Evolutionary conservation across 805 yeast species (phyloP).

Genomic region (Metschnikowia anglica): DNA sequence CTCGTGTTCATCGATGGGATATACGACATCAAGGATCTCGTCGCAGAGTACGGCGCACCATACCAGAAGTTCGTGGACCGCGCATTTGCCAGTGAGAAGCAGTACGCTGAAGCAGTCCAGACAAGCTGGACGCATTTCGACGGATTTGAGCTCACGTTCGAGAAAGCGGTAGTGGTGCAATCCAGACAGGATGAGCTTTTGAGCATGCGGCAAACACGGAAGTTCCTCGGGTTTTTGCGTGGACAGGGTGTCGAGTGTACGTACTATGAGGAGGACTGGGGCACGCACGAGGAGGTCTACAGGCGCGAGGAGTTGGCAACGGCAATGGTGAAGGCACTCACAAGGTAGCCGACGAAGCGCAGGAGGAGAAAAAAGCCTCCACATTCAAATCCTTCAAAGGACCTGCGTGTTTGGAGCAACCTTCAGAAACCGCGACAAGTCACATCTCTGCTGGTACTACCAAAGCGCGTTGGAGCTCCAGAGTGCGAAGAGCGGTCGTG

Average conservation of each 20-base stretch:
- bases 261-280: constrained; percentile 40
- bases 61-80: constrained; percentile 57
- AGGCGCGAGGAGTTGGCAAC: constrained; percentile 38
- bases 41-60: constrained; percentile 56
- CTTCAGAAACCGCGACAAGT: neutral
- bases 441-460: neutral
- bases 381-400: no score
- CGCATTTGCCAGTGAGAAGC: constrained; percentile 45
- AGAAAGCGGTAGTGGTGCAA: constrained; percentile 48
- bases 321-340: constrained; percentile 6
- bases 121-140: constrained; percentile 19
- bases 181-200: constrained; percentile 69
- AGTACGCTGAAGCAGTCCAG: constrained; percentile 28
- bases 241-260: constrained; percentile 10
- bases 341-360: no score
- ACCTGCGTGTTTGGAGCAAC: no score
- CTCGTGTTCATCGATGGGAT: constrained; percentile 67
- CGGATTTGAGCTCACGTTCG: constrained; percentile 6
- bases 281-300: constrained; percentile 68
- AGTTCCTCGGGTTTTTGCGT: constrained; percentile 37
- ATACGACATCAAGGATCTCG: constrained; percentile 49
- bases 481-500: constrained; percentile 8
- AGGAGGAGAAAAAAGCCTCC: no score
- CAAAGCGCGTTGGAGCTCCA: neutral
- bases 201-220: constrained; percentile 47